Percentiles rank a stretch among this genome's conserved stretches.
phyloP scores from a whole-genome alignment of 2,329 filamentous ascomycete genomes.

The Nemania sp. region DNA sequence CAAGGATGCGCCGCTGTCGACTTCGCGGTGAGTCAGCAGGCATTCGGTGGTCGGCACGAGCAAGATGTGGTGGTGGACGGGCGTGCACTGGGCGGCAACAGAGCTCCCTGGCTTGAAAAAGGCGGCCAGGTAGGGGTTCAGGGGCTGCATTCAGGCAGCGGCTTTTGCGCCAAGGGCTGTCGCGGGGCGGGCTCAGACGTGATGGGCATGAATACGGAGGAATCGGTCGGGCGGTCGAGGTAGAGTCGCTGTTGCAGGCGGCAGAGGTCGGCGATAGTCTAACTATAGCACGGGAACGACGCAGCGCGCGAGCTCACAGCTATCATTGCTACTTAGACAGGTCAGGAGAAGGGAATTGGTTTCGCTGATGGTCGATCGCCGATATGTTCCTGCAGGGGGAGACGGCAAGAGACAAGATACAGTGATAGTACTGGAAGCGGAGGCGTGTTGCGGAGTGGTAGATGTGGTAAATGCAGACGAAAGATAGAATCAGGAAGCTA shows the following conservation, averaged over 20 bases:
- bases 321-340: too few relatives aligned
- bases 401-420: too few relatives aligned
- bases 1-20: constrained; percentile 76
- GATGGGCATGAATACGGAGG: constrained; percentile 5
- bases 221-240: not conserved
- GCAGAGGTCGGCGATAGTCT: not conserved
- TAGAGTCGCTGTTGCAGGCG: constrained; percentile 7
- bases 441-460: too few relatives aligned
- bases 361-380: too few relatives aligned
- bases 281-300: not conserved
- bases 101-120: constrained; percentile 87
- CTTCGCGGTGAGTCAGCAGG: constrained; percentile 83
- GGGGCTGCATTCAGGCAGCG: constrained; percentile 83
- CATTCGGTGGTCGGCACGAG: constrained; percentile 93
- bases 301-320: too few relatives aligned
- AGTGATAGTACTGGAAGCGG: too few relatives aligned
- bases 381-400: too few relatives aligned
- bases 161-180: constrained; percentile 26
- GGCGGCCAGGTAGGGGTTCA: constrained; percentile 97
- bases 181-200: not conserved
- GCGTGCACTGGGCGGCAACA: constrained; percentile 86
- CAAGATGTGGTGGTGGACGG: constrained; percentile 88
- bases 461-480: too few relatives aligned
- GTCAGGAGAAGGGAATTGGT: too few relatives aligned
- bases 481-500: too few relatives aligned